Evolutionary conservation across 2,329 filamentous ascomycete species (phyloP).

Genomic region (Alternaria metachromatica): DNA sequence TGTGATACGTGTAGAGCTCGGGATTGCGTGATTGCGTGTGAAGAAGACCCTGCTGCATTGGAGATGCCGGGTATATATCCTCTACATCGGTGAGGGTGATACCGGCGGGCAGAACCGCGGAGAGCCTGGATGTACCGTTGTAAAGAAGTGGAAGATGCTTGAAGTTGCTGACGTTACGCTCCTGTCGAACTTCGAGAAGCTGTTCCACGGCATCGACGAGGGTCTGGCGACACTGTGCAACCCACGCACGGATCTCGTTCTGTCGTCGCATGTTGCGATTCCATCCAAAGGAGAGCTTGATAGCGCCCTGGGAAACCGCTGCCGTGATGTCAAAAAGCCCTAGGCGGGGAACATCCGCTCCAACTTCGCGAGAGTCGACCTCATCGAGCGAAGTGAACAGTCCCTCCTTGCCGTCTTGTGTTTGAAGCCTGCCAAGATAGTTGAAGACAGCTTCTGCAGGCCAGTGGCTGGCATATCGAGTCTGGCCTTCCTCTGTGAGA

Average conservation of each 20-base stretch:
- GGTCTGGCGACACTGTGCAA: constrained; percentile 35
- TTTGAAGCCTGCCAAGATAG: constrained; percentile 41
- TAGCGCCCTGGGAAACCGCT: constrained; percentile 35
- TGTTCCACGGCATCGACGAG: constrained; percentile 41
- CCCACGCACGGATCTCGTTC: constrained; percentile 37
- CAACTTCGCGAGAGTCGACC: constrained; percentile 33
- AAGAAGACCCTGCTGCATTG: constrained; percentile 42
- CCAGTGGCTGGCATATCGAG: constrained; percentile 39
- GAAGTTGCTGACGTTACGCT: constrained; percentile 38
- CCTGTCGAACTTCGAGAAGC: constrained; percentile 31
- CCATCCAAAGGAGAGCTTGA: constrained; percentile 42
- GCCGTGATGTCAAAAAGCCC: constrained; percentile 43
- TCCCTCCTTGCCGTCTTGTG: constrained; percentile 39
- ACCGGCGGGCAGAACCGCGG: constrained; percentile 24
- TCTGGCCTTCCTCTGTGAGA: constrained; percentile 33
- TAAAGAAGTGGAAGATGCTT: constrained; percentile 41
- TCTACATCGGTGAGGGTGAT: constrained; percentile 31
- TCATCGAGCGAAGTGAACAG: constrained; percentile 31
- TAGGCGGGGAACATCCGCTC: constrained; percentile 35
- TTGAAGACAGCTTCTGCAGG: constrained; percentile 45
- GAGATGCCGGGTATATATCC: constrained; percentile 40
- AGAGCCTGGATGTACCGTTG: constrained; percentile 36
- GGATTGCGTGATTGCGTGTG: constrained; percentile 40
- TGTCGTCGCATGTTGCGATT: constrained; percentile 42
- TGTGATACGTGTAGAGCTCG: constrained; percentile 39